phyloP scores from a whole-genome alignment of 2,329 filamentous ascomycete species.

The Cryphonectria japonica region DNA sequence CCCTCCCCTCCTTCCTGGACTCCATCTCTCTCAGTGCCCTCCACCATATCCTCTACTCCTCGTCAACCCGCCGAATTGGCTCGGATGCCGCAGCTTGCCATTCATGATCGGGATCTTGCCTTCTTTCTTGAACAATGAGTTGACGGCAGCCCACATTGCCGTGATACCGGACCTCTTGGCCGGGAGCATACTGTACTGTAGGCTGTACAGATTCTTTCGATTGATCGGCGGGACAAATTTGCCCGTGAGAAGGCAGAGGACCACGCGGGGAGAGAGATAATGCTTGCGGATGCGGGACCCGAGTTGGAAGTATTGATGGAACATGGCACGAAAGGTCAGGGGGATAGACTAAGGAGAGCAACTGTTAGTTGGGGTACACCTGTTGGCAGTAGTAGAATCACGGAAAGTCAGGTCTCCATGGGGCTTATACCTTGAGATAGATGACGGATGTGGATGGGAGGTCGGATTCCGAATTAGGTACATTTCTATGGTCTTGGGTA shows the following conservation, averaged over 20 bases:
- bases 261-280: slow-evolving; percentile 86
- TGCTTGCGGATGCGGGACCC: slow-evolving; percentile 91
- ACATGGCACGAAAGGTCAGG: slow-evolving; percentile 89
- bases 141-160: slow-evolving; percentile 83
- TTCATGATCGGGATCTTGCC: slow-evolving; percentile 46
- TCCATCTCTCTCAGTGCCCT: slow-evolving; percentile 19
- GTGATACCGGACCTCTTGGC: slow-evolving; percentile 76
- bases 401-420: not conserved
- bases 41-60: slow-evolving; percentile 24
- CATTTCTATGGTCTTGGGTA: slow-evolving; percentile 58
- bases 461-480: slow-evolving; percentile 44
- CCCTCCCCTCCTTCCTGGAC: no score
- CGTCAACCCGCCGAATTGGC: slow-evolving; percentile 17
- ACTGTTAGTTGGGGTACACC: slow-evolving; percentile 6
- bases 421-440: slow-evolving; percentile 70
- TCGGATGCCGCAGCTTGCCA: slow-evolving; percentile 31
- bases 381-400: slow-evolving; percentile 13
- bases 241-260: slow-evolving; percentile 85
- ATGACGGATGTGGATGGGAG: slow-evolving; percentile 78
- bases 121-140: slow-evolving; percentile 49
- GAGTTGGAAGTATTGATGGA: slow-evolving; percentile 96
- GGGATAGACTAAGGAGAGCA: slow-evolving; percentile 71
- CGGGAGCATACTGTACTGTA: slow-evolving; percentile 98
- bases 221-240: slow-evolving; percentile 95
- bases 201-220: slow-evolving; percentile 88